A percentile compares a stretch with the other conserved stretches of the same genome.
These are phyloP conservation scores for Talaromyces sp. DNA, from an alignment of 2,329 filamentous ascomycete genomes.

Conservation along the genomic window DNA sequence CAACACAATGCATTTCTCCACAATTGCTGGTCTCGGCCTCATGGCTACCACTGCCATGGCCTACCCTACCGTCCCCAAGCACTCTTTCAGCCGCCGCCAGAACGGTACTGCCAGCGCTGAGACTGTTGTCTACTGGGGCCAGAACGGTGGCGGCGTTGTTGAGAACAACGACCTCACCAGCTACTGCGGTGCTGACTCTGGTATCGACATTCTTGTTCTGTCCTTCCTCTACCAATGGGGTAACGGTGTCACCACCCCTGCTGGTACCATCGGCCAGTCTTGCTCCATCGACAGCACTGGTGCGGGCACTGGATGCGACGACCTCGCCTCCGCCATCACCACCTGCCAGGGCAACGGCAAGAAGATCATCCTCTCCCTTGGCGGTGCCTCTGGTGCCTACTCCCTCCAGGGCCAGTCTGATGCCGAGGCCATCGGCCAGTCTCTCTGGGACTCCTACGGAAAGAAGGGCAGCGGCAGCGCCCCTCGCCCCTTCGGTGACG, in stretches of 20 bases:
- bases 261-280: constrained; percentile 37
- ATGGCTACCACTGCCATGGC: constrained; percentile 8
- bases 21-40: constrained; percentile 6
- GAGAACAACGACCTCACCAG: constrained; percentile 12
- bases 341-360: constrained; percentile 41
- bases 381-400: constrained; percentile 39
- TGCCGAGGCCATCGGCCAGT: constrained; percentile 37
- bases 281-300: constrained; percentile 26
- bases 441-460: constrained; percentile 44
- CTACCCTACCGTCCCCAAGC: constrained; percentile 1
- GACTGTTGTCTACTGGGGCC: constrained; percentile 12
- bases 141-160: not conserved
- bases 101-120: not conserved
- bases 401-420: constrained; percentile 30
- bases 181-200: constrained; percentile 36
- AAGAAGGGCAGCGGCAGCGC: constrained; percentile 35
- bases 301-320: constrained; percentile 28
- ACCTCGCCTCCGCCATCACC: constrained; percentile 36
- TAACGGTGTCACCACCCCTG: constrained; percentile 30
- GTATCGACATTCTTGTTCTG: constrained; percentile 43
- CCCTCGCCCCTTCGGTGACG: constrained; percentile 48
- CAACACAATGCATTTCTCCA: constrained; percentile 9
- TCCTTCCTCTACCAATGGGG: constrained; percentile 41
- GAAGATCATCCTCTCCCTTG: constrained; percentile 45
- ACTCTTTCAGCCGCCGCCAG: constrained; percentile 2